Conservation (phyloP, 2,329 filamentous ascomycete genomes). For the Epichloe coenophiala region DNA sequence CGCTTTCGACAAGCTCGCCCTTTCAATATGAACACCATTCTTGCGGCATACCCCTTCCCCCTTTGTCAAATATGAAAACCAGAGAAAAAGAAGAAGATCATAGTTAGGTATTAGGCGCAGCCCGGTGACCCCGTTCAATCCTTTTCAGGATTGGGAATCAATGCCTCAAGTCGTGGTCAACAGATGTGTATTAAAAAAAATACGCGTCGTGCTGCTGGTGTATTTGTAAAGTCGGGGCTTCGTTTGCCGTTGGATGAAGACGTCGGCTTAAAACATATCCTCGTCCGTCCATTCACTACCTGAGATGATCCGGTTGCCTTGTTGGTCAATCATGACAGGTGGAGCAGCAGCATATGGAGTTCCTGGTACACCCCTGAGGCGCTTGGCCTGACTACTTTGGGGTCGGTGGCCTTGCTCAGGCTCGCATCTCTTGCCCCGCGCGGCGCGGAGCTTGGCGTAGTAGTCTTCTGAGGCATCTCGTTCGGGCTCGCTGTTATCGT, state of each 20-base stretch:
- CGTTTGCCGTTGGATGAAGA: neutral
- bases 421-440: constrained; percentile 49
- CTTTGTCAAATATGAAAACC: neutral
- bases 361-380: constrained; percentile 35
- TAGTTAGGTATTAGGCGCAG: neutral
- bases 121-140: neutral
- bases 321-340: constrained; percentile 37
- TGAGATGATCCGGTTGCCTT: constrained; percentile 49
- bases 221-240: neutral
- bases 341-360: constrained; percentile 27
- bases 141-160: no score
- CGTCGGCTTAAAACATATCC: constrained; percentile 34
- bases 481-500: constrained; percentile 67
- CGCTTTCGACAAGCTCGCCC: neutral
- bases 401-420: constrained; percentile 32
- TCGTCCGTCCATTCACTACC: constrained; percentile 57
- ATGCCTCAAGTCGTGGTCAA: no score
- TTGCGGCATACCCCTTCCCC: neutral
- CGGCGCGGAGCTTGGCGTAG: constrained; percentile 61
- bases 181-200: no score
- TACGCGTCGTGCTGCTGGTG: neutral
- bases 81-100: neutral
- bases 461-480: constrained; percentile 66
- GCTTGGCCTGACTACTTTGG: constrained; percentile 35
- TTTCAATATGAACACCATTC: neutral